Conservation (phyloP, 1,139 yeast species). For the Debaryomyces psychrophilus region DNA sequence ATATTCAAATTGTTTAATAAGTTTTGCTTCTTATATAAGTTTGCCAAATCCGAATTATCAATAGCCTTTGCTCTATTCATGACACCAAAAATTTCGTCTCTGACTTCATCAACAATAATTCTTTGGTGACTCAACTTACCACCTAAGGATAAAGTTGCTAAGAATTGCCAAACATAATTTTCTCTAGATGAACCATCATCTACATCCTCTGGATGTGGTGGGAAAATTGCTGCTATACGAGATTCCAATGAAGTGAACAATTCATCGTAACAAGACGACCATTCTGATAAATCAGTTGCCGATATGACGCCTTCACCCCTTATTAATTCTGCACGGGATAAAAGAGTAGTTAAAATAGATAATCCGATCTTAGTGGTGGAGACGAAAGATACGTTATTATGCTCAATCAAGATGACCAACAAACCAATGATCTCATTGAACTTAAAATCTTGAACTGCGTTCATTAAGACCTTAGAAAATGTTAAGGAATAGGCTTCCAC, state of each 20-base stretch:
- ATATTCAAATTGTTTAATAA: slow-evolving; percentile 81
- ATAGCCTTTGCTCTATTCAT: slow-evolving; percentile 80
- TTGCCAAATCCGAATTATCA: slow-evolving; percentile 54
- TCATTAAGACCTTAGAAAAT: slow-evolving; percentile 82
- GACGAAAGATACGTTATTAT: slow-evolving; percentile 71
- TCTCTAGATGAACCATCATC: slow-evolving; percentile 68
- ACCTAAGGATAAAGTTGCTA: slow-evolving; percentile 91
- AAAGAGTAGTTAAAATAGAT: slow-evolving; percentile 81
- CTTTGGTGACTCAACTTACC: slow-evolving; percentile 94
- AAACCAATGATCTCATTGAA: slow-evolving; percentile 84
- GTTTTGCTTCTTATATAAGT: slow-evolving; percentile 60
- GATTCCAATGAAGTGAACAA: slow-evolving; percentile 81
- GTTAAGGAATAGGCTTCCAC: slow-evolving; percentile 82
- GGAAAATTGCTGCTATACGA: slow-evolving; percentile 78
- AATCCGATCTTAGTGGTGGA: slow-evolving; percentile 86
- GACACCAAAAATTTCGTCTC: slow-evolving; percentile 91
- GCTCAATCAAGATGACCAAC: slow-evolving; percentile 70
- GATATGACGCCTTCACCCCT: slow-evolving; percentile 75
- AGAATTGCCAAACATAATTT: slow-evolving; percentile 91
- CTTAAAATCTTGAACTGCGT: slow-evolving; percentile 80
- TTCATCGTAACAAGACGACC: slow-evolving; percentile 84
- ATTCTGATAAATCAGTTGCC: slow-evolving; percentile 63
- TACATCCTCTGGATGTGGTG: slow-evolving; percentile 58
- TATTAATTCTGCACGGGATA: slow-evolving; percentile 90
- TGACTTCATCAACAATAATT: slow-evolving; percentile 89